Conservation (phyloP, 2,329 filamentous ascomycete genomes). For the Fusarium solani-melongenae region DNA sequence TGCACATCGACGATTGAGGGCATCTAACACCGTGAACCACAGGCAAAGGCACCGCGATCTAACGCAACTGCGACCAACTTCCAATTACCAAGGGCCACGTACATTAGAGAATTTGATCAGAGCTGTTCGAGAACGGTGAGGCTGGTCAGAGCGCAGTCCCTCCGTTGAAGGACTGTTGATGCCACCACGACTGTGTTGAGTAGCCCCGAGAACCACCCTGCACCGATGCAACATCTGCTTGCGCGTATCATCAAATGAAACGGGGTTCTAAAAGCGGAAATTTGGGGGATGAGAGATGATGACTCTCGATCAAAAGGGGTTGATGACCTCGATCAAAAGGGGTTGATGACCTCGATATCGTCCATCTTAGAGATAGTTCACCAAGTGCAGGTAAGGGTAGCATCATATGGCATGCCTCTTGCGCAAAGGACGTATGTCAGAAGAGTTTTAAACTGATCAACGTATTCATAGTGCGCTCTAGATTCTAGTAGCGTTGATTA, state of each 20-base stretch:
- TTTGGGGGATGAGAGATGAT: not conserved
- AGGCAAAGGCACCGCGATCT: not conserved
- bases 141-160: not conserved
- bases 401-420: not conserved
- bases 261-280: not conserved
- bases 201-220: not conserved
- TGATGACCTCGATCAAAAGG: not conserved
- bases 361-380: not conserved
- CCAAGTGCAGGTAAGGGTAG: not conserved
- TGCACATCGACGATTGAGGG: not conserved
- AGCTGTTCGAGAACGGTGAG: not conserved
- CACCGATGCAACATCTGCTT: not conserved
- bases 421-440: not conserved
- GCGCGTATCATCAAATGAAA: not conserved
- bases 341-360: not conserved
- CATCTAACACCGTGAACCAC: not conserved
- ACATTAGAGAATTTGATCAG: not conserved
- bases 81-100: not conserved
- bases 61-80: not conserved
- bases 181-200: not conserved
- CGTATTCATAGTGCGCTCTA: not conserved
- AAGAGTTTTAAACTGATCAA: not conserved
- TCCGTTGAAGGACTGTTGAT: not conserved
- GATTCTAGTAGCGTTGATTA: not conserved
- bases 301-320: not conserved